Conservation (phyloP, 176 grass and related monocot genomes). For the Chloris gayana region DNA sequence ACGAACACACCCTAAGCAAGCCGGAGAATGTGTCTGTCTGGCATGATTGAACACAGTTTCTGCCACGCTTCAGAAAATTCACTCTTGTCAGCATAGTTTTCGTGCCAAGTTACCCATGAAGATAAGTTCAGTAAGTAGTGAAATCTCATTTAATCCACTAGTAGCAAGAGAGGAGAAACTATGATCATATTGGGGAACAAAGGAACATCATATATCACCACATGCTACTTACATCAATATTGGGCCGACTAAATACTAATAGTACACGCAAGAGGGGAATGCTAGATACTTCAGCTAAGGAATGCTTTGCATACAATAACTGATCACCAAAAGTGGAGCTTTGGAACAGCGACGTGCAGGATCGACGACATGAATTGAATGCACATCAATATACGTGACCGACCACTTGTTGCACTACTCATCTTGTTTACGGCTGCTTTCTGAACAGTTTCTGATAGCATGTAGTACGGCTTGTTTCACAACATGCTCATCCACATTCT, state of each 20-base stretch:
- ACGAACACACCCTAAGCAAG: no score
- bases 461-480: slow-evolving; percentile 83
- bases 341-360: neutral
- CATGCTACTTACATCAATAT: neutral
- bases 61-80: no score
- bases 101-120: neutral
- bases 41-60: no score
- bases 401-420: neutral
- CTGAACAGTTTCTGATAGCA: slow-evolving; percentile 58
- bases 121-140: neutral
- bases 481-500: slow-evolving; percentile 54
- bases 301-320: neutral
- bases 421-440: neutral
- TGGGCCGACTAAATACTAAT: neutral
- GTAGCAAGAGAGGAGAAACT: neutral
- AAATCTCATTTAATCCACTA: neutral
- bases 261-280: neutral
- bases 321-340: neutral
- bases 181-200: neutral
- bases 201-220: neutral
- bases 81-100: neutral
- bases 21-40: no score
- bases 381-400: neutral
- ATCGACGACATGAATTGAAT: neutral
- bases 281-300: slow-evolving; percentile 1